These are phyloP conservation scores for Nakazawaea molendinolei DNA, from an alignment of 805 yeast species.

Conservation along the genomic window DNA sequence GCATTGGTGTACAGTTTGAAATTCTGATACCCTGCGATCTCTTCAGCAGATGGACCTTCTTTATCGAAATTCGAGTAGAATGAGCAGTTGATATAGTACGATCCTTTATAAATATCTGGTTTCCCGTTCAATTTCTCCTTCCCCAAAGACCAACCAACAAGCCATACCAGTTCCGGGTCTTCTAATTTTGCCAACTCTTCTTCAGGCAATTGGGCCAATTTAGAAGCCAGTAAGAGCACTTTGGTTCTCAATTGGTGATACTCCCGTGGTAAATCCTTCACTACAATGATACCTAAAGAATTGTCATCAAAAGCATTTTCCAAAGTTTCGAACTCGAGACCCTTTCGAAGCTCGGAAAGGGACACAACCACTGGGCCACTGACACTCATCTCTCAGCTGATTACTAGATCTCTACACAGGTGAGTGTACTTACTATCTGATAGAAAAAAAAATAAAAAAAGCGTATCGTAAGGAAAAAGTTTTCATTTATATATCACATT, in stretches of 20 bases:
- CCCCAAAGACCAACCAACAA: slow-evolving; percentile 59
- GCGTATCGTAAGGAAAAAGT: too few relatives aligned
- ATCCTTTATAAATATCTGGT: slow-evolving; percentile 48
- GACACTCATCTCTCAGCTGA: too few relatives aligned
- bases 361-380: slow-evolving; percentile 26
- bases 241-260: slow-evolving; percentile 31
- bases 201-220: slow-evolving; percentile 32
- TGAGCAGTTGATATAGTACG: slow-evolving; percentile 53
- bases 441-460: slow-evolving; percentile 33
- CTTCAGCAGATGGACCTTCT: slow-evolving; percentile 39
- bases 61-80: slow-evolving; percentile 35
- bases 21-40: slow-evolving; percentile 25
- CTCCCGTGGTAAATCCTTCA: slow-evolving; percentile 33
- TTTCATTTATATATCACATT: too few relatives aligned
- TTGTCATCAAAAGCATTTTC: slow-evolving; percentile 46
- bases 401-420: too few relatives aligned
- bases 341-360: slow-evolving; percentile 24
- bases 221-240: slow-evolving; percentile 37
- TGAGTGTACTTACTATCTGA: too few relatives aligned
- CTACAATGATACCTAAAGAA: slow-evolving; percentile 47
- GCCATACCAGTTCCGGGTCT: slow-evolving; percentile 42
- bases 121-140: slow-evolving; percentile 37
- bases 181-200: slow-evolving; percentile 32
- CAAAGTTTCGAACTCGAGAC: slow-evolving; percentile 25
- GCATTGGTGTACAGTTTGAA: slow-evolving; percentile 39